Evolutionary conservation across 306 rosid species (phyloP), one percentile per base, ranked within the genome.

Genomic region (Mimosa bimucronata): DNA sequence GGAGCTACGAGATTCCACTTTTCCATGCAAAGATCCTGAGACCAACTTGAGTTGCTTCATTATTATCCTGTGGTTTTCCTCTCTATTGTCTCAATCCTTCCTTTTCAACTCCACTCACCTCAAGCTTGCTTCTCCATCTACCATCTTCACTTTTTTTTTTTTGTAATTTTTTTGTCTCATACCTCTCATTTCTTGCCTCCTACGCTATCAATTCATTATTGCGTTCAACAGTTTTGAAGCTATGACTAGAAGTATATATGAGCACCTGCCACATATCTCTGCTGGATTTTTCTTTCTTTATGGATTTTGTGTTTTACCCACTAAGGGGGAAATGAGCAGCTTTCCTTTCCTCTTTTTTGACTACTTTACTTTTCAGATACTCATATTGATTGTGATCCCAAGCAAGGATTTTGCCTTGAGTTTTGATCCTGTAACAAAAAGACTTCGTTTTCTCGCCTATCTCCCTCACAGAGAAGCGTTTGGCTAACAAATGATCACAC

Each of bases 61-160:
- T 78, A 66, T 70, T 78, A 66, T n/a, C 60, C 12, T 66, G 80
- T 73, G 89, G 86, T 73, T 83, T 68, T 82, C 77, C 40, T 64
- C 31, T 77, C 62, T 77, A 55, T 60, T 25, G 83, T 83, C 72
- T 72, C 69, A 85, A 81, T 85, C 87, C 28, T 57, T 76, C 79
- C 75, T 85, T 85, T 74, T 75, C 76, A 1, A 80, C 71, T 41
- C 31, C 30, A 69, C 19, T 42, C 12, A 53, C 10, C 25, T 53
- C 60, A 23, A 41, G n/a, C 52, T 58, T 58, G n/a, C 66, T 25
- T 60, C 37, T 60, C 66, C 65, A 25, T 4, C 16, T 25, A 25
- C 15, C 19, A 28, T 37, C 34, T 38, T 46, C 42, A 30, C 23
- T 14, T 48, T 25, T 16, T 77, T 67, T 1, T 77, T 72, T 14